Conservation (phyloP, 2,329 filamentous ascomycete species). For the Neurospora sp. region DNA sequence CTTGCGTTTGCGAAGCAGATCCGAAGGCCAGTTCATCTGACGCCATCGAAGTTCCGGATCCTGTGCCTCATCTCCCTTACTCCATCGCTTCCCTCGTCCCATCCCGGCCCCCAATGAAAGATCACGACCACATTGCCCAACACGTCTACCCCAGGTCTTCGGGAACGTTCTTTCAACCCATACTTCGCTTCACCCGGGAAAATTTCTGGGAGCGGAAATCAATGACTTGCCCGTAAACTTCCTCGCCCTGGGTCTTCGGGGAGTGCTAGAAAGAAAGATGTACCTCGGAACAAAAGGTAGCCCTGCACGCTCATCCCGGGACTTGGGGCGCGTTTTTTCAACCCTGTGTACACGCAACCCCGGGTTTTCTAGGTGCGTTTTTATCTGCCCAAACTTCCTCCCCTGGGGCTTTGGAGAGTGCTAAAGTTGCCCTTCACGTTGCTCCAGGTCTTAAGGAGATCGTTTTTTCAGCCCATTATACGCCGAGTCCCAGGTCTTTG, state of each 20-base stretch:
- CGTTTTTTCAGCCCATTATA: background rate
- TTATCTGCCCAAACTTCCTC: background rate
- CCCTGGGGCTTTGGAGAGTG: background rate
- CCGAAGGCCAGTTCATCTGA: background rate
- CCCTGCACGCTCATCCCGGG: background rate
- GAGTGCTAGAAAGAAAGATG: background rate
- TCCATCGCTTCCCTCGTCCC: background rate
- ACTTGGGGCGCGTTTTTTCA: background rate
- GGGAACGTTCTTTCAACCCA: background rate
- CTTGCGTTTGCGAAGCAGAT: background rate
- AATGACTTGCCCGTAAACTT: background rate
- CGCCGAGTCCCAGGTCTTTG: background rate
- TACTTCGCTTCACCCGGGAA: background rate
- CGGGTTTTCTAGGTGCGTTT: background rate
- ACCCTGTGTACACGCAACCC: background rate
- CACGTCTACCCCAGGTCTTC: background rate
- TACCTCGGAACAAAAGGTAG: background rate
- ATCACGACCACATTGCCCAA: background rate
- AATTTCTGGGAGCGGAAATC: background rate
- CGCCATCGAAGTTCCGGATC: background rate
- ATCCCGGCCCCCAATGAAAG: background rate
- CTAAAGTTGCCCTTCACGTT: background rate
- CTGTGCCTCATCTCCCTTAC: background rate
- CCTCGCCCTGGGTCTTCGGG: background rate
- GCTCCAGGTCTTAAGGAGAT: background rate